Base-by-base conservation (phyloP, 805 yeast genomes). In the Zygoascus flipseniorum region DNA sequence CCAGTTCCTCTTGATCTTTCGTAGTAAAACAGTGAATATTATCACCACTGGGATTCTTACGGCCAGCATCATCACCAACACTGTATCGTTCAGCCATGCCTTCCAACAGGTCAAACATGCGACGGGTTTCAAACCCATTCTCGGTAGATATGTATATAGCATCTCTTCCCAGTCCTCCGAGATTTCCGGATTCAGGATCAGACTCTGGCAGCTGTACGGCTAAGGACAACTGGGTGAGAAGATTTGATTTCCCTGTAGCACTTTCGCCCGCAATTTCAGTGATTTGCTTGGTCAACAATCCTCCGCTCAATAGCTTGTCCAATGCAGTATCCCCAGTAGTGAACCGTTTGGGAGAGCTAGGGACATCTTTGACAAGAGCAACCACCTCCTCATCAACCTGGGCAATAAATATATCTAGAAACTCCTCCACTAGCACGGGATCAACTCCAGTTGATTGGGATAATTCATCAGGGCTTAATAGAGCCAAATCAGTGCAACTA, bases 191-290 rank as follows among this genome's bases (percentile, higher is more conserved):
- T 23, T 23, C 28, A 23, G 6, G 28, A 16, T 65, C 69, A 3
- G 16, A 11, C 10, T 26, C 47, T 0, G 83, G 76, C 9, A 78
- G 59, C 58, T 83, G 89, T 11, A 83, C 80, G 1, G 81, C 70
- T 2, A 81, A 69, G 1, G 85, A 74, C 50, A 89, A 61, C 58
- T 85, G 92, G 71, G 83, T 75, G 26, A 86, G 69, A 3, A 90
- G 69, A 59, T 90, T 95, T 0, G 97, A 83, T 62, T 92, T 92
- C 0, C 97, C 98, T 0, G 86, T 77, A 0, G 95, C 86, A 50
- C 95, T 81, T 26, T 84, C 85, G 0, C 98, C 98, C 60, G 81
- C 82, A 2, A 92, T 65, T 69, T 90, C 98, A 0, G 89, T 82
- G 1, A 85, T 64, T 23, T 74, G 67, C 2, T 82, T 79, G 2